Conservation (phyloP, 1,139 yeast genomes). For the Yamadazyma songkhlaensis region DNA sequence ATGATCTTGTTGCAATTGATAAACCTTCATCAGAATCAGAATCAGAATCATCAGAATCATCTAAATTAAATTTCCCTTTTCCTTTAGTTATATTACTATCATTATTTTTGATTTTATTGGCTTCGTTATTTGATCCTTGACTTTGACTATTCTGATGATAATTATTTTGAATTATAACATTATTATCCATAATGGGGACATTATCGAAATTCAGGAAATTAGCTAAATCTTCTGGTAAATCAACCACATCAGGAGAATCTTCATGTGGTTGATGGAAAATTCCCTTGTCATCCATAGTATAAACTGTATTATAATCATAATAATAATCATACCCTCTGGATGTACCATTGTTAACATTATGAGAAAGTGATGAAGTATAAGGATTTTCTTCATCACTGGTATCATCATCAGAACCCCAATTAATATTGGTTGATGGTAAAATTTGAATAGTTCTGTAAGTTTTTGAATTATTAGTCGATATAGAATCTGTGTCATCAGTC, state of each 20-base stretch:
- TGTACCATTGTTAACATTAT: conserved; percentile 63
- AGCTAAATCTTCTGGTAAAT: conserved; percentile 43
- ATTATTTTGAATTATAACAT: conserved; percentile 1
- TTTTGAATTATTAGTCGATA: conserved; percentile 25
- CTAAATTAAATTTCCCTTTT: conserved; percentile 15
- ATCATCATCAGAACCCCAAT: conserved; percentile 75
- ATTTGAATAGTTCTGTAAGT: conserved; percentile 60
- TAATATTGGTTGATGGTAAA: conserved; percentile 78
- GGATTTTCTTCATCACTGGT: conserved; percentile 56
- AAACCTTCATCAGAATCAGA: conserved; percentile 32
- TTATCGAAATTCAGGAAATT: conserved; percentile 36
- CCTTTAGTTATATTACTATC: neutral
- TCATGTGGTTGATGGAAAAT: conserved; percentile 22
- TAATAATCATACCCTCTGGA: conserved; percentile 77
- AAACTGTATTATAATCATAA: conserved; percentile 86
- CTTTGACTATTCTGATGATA: neutral
- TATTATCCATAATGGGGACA: conserved; percentile 4
- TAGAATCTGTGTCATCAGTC: conserved; percentile 28
- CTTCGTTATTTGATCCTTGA: neutral
- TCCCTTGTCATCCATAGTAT: conserved; percentile 53
- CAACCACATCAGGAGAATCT: conserved; percentile 40
- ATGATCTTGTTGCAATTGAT: conserved; percentile 38
- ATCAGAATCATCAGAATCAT: conserved; percentile 12
- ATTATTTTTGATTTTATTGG: neutral
- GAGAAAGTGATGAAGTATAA: conserved; percentile 63